These are phyloP conservation scores for Penicillium robsamsonii DNA, from an alignment of 495 filamentous ascomycete species.

Conservation along the genomic window DNA sequence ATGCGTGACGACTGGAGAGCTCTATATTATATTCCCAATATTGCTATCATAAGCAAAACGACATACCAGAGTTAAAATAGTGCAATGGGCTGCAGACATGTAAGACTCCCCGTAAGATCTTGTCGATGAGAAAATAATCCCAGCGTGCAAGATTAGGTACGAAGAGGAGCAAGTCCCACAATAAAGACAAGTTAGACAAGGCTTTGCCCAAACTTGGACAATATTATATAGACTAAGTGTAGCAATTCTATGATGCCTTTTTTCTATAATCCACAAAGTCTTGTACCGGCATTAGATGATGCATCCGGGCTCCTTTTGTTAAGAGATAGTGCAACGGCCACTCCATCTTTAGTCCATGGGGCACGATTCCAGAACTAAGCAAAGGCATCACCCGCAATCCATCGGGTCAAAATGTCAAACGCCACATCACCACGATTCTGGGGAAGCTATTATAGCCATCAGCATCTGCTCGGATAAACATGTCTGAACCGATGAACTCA, in stretches of 20 bases:
- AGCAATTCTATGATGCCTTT: too few relatives aligned
- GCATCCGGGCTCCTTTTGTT: background rate
- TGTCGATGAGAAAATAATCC: too few relatives aligned
- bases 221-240: background rate
- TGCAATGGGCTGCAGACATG: too few relatives aligned
- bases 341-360: background rate
- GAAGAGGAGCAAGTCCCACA: too few relatives aligned
- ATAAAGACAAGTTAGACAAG: too few relatives aligned
- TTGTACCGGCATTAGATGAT: background rate
- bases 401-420: slow-evolving; percentile 34
- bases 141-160: too few relatives aligned
- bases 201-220: background rate
- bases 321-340: background rate
- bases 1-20: too few relatives aligned
- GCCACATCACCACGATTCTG: slow-evolving; percentile 38
- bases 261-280: background rate
- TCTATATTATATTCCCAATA: too few relatives aligned
- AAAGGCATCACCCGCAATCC: slow-evolving; percentile 30
- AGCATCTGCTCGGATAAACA: background rate
- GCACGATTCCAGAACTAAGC: background rate
- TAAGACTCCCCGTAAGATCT: too few relatives aligned
- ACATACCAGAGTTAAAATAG: too few relatives aligned
- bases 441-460: slow-evolving; percentile 26
- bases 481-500: slow-evolving; percentile 10
- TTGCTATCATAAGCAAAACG: too few relatives aligned